Evolutionary conservation across 352 stramenopile genomes (phyloP).

Genomic region (Phytophthora ohioensis): DNA sequence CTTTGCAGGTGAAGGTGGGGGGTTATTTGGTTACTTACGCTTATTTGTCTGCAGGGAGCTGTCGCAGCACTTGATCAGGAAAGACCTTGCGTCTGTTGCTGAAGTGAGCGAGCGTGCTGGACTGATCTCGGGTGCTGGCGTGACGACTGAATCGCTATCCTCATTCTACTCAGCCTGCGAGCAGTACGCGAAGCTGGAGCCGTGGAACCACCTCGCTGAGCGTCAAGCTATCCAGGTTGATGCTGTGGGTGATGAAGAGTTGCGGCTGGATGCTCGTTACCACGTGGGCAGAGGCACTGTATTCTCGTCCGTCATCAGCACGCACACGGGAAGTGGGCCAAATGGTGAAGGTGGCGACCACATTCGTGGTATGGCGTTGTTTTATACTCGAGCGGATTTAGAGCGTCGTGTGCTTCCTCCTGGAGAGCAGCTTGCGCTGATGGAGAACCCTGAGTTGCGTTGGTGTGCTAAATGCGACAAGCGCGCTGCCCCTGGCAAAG

Average conservation of each 20-base stretch:
- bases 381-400: conserved; percentile 80
- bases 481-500: conserved; percentile 56
- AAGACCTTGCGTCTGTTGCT: conserved; percentile 82
- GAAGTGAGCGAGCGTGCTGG: conserved; percentile 81
- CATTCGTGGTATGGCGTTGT: conserved; percentile 81
- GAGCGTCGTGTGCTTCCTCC: conserved; percentile 76
- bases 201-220: conserved; percentile 74
- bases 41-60: conserved; percentile 55
- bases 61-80: conserved; percentile 81
- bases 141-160: conserved; percentile 65
- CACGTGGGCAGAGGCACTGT: conserved; percentile 63
- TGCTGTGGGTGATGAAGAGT: conserved; percentile 61
- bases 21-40: not conserved
- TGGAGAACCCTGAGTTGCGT: conserved; percentile 77
- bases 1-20: not conserved
- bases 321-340: conserved; percentile 41
- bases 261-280: conserved; percentile 71
- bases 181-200: conserved; percentile 69
- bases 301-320: conserved; percentile 81
- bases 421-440: conserved; percentile 72
- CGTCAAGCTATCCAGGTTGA: conserved; percentile 86
- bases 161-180: conserved; percentile 75
- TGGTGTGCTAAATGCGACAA: conserved; percentile 84
- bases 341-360: conserved; percentile 52
- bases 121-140: conserved; percentile 57